Conservation (phyloP, 495 filamentous ascomycete species). For the Neurospora sp. region DNA sequence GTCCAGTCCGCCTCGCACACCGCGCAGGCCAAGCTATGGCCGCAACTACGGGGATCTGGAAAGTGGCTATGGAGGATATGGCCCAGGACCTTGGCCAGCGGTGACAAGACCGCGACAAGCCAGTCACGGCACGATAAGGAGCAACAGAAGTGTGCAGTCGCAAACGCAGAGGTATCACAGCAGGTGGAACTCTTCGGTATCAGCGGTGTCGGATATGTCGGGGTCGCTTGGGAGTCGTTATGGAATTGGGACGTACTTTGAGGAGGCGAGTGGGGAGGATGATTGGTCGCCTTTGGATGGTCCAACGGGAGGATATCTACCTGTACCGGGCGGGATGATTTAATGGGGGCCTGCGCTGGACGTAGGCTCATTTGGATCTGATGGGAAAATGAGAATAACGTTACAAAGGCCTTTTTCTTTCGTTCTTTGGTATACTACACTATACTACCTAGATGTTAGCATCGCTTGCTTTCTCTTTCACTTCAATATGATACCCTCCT, state of each 20-base stretch:
- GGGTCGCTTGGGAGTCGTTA: neutral
- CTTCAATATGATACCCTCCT: neutral
- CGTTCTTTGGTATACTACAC: neutral
- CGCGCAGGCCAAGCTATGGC: neutral
- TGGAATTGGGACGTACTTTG: neutral
- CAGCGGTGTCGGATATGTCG: neutral
- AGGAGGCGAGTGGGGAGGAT: neutral
- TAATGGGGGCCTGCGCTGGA: neutral
- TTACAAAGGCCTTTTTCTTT: neutral
- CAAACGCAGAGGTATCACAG: neutral
- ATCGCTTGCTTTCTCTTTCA: neutral
- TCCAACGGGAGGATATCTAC: neutral
- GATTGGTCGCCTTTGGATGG: neutral
- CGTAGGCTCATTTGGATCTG: neutral
- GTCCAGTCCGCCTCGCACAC: neutral
- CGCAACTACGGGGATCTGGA: neutral
- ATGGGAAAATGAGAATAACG: neutral
- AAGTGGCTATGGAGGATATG: neutral
- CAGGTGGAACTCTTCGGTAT: neutral
- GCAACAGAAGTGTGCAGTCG: neutral
- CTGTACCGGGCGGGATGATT: neutral
- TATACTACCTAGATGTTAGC: neutral
- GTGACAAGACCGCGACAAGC: neutral
- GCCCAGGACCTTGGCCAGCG: neutral
- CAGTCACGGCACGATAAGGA: neutral